Evolutionary conservation across 1,284 basidiomycete genomes (phyloP), one percentile per base, ranked within the genome.

Genomic region (Ustilago shanxiensis): DNA sequence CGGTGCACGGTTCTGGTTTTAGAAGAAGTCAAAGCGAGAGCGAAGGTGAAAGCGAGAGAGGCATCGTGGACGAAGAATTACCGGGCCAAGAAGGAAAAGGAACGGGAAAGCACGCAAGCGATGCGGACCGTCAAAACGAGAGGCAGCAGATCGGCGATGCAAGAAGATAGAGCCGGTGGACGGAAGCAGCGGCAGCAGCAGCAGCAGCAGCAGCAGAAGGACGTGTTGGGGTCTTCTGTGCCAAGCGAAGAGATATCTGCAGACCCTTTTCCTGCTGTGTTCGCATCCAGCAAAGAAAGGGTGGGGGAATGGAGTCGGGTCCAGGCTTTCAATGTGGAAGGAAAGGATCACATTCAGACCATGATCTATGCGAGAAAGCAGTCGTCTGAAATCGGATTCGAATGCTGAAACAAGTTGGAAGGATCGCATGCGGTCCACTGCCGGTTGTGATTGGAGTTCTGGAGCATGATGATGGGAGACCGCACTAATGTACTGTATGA

Each of bases 1-100:
- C n/a, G 18, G 51, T 51, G 59, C 59, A 61, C 59, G 59, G 59
- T 53, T 53, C 49, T 41, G 26, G 10, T 61, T 61, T 53, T 35
- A 53, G 59, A 61, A 61, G 59, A 61, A 61, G 26, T 56, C 24
- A 41, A 37, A 39, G 31, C 20, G 13, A 53, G n/a, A 14, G 11
- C 26, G 10, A 20, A 22, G 16, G 13, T n/a, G n/a, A n/a, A n/a
- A n/a, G n/a, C n/a, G n/a, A n/a, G n/a, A n/a, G n/a, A n/a, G n/a
- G n/a, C n/a, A 39, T 18, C 24, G 22, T 16, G 29, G 31, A 24
- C n/a, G 20, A 20, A 35, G 51, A 28, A 53, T 53, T 53, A 11
- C 29, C 51, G 29, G 51, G n/a, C n/a, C 37, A 39, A 39, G 37
- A 39, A 8, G 37, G 18, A 39, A 39, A 39, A 39, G 37, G 37